Conservation (phyloP, 441 rosid genomes). For the Arabidopsis hybrid region DNA sequence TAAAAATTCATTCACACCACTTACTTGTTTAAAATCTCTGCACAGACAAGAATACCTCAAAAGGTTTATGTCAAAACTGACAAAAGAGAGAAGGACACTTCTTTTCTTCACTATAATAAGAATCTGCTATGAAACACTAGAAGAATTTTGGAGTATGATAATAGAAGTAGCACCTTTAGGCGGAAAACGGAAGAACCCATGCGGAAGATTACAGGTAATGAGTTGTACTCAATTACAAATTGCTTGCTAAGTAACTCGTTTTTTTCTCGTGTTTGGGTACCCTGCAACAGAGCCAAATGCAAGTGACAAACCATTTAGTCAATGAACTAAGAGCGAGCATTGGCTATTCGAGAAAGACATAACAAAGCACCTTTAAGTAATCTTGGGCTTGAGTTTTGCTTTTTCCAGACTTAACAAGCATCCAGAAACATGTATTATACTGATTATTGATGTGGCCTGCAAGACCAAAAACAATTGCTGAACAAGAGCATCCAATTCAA, state of each 20-base stretch:
- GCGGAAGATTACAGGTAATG: constrained; percentile 66
- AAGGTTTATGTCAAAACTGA: background rate
- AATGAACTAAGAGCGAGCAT: background rate
- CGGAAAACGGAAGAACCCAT: constrained; percentile 80
- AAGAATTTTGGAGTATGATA: background rate
- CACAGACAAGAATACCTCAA: background rate
- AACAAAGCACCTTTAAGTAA: constrained; percentile 61
- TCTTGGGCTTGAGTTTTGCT: constrained; percentile 75
- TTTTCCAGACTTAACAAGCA: constrained; percentile 81
- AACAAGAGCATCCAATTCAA: background rate
- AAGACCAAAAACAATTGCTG: background rate
- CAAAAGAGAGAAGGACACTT: background rate
- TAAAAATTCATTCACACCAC: background rate
- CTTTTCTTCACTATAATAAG: background rate
- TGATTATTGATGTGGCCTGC: constrained; percentile 95
- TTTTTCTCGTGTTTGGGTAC: constrained; percentile 81
- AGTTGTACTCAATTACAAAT: constrained; percentile 66
- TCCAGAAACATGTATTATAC: constrained; percentile 92
- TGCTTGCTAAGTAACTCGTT: constrained; percentile 61
- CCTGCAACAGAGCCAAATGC: constrained; percentile 48
- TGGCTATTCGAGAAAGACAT: background rate
- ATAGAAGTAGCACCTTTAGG: constrained; percentile 37
- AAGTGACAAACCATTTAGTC: constrained; percentile 6
- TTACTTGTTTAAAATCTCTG: background rate
- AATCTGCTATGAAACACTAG: background rate